Base-by-base conservation (phyloP, 2,329 filamentous ascomycete genomes). In the Diplodia intermedia region DNA sequence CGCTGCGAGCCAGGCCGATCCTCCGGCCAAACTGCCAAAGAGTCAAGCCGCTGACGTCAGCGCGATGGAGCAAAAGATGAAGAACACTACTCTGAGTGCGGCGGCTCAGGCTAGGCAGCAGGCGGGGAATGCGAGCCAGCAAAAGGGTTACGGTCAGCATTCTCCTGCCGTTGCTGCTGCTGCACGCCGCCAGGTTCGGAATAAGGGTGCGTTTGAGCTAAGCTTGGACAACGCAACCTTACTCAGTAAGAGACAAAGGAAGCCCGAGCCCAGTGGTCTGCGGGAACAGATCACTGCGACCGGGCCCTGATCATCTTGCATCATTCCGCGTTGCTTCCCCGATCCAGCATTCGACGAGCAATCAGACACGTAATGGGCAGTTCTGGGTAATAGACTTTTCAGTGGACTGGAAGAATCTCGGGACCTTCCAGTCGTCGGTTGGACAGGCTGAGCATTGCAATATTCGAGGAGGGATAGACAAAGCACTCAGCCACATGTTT, bases 171-270 rank as follows among this genome's bases (percentile, higher is more conserved):
- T 97, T 0, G 92, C 94, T 0, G 90, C 91, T 0, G 93, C 94
- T 0, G 94, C 93, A 3, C 90, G 91, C 73, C 89, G 92, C 75
- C 92, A 93, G 75, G 92, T 95, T 68, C 86, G 85, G 70, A 88
- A 91, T 72, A 91, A 90, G 79, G 93, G 92, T 38, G 89, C 91
- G 0, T 99, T 99, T 72, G 95, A 99, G 80, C 86, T 99, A 56
- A 97, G 89, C 75, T 82, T 99, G 47, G 93, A 97, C 71, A 95
- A 95, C 67, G 92, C 95, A 1, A 98, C 94, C 1, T 81, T 99
- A 63, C 83, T 99, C 4, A 94, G 94, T 38, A 88, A 94, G 73
- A 82, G 88, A 71, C 83, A 83, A 33, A 87, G 85, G 78, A 84
- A 83, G 76, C 71, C 71, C 11, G 79, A 78, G 66, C 79, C 79